Base-by-base conservation (phyloP, 768 basidiomycete species). In the Pseudohyphozyma bogoriensis region DNA sequence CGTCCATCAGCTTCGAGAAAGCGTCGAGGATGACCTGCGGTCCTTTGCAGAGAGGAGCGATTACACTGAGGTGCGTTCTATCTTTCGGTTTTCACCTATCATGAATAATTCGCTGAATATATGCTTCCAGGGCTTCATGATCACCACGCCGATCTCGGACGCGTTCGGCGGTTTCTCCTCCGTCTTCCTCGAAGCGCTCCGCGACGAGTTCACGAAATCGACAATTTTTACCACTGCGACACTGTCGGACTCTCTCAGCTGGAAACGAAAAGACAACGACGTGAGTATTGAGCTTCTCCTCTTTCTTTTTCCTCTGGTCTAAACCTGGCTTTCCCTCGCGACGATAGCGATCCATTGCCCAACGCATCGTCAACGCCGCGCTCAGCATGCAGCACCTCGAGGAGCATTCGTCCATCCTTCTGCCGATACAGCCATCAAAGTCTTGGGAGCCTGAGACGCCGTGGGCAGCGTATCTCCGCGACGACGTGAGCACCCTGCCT, bases 161-260 rank as follows among this genome's bases (percentile, higher is more conserved):
- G 65, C 52, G 8, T 66, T 60, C 53, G 53, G 55, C 7, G 65
- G 65, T 5, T 57, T 66, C 32, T 55, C 65, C 6, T 39, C 55
- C 4, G 13, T 32, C 13, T 57, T 66, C 29, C 58, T 66, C 46
- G 60, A 66, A 24, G 45, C 35, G 15, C 16, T 66, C 9, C 42
- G 65, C 5, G 65, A 66, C 58, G 65, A 66, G 44, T 63, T 60
- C n/a, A 42, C 54, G 26, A 66, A 66, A 36, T 22, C 20, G 16
- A 36, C 40, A 2, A 44, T 66, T 12, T 66, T 58, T 51, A 33
- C 35, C 2, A 60, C 65, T 9, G 61, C 51, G 10, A 51, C 52
- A 36, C 26, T 63, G 13, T 18, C 28, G 8, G 49, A 56, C 33
- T 39, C 58, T 11, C 11, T 42, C 1, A 45, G 46, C 3, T 66